Evolutionary conservation across 805 yeast genomes (phyloP).

Genomic region (Monosporozyma unispora): DNA sequence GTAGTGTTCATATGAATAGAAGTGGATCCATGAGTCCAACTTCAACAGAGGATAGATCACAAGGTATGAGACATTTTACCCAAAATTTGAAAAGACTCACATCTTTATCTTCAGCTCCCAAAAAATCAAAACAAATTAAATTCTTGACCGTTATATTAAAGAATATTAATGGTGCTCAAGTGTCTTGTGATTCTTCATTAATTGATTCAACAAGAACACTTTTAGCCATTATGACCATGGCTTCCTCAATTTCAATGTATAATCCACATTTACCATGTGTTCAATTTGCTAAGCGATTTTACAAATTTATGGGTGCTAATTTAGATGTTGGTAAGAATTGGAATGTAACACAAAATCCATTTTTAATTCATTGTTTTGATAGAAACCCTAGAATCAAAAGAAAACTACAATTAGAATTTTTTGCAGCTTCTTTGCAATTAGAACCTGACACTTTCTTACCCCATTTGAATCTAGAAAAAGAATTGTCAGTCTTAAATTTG

Average conservation of each 20-base stretch:
- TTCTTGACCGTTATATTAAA: conserved; percentile 14
- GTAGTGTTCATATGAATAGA: not conserved
- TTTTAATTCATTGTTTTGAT: conserved; percentile 9
- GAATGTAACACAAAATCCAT: conserved; percentile 11
- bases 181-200: conserved; percentile 12
- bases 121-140: conserved; percentile 7
- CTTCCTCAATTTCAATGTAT: conserved; percentile 9
- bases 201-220: conserved; percentile 13
- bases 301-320: conserved; percentile 8
- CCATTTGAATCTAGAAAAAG: conserved; percentile 13
- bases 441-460: conserved; percentile 24
- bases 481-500: conserved; percentile 7
- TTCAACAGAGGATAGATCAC: conserved; percentile 7
- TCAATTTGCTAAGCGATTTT: conserved; percentile 8
- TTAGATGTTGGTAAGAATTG: conserved; percentile 14
- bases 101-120: conserved; percentile 7
- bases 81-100: conserved; percentile 23
- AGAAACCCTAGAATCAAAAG: conserved; percentile 14
- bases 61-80: conserved; percentile 15
- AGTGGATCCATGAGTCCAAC: not conserved
- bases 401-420: conserved; percentile 19
- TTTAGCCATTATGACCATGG: conserved; percentile 8
- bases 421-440: conserved; percentile 18
- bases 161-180: conserved; percentile 13
- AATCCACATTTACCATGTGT: conserved; percentile 8